These are phyloP conservation scores for Kwoniella heveanensis DNA, from an alignment of 768 basidiomycete species.

Conservation along the genomic window DNA sequence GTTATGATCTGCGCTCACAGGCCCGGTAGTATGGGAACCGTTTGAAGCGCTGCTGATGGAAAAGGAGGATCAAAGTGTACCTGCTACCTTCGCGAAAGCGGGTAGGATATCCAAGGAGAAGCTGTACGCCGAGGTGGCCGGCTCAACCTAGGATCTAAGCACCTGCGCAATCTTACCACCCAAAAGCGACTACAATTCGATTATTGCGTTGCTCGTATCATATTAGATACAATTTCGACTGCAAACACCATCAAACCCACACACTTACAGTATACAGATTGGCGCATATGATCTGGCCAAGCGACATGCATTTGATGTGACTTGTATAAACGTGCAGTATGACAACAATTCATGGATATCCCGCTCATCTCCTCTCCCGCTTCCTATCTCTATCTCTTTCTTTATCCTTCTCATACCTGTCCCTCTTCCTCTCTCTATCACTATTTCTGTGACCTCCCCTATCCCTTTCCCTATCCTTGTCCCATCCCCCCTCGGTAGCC, in stretches of 20 bases:
- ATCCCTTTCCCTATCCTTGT: slow-evolving; percentile 38
- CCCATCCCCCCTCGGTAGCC: slow-evolving; percentile 17
- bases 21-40: slow-evolving; percentile 20
- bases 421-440: slow-evolving; percentile 57
- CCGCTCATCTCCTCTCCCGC: slow-evolving; percentile 27
- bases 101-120: slow-evolving; percentile 7
- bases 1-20: too few species aligned
- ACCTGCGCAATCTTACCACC: too few species aligned
- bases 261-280: too few species aligned
- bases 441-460: slow-evolving; percentile 52
- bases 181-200: too few species aligned
- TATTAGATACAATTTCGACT: too few species aligned
- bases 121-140: neutral
- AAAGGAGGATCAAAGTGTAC: slow-evolving; percentile 11
- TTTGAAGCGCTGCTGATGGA: slow-evolving; percentile 22
- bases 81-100: slow-evolving; percentile 12
- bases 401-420: slow-evolving; percentile 28
- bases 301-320: neutral
- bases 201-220: too few species aligned
- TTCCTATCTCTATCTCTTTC: slow-evolving; percentile 30
- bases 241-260: too few species aligned
- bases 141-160: too few species aligned
- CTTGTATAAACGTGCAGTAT: too few species aligned
- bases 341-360: too few species aligned
- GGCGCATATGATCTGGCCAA: neutral